phyloP scores from a whole-genome alignment of 495 filamentous ascomycete species.

The Filosporella fistucella region DNA sequence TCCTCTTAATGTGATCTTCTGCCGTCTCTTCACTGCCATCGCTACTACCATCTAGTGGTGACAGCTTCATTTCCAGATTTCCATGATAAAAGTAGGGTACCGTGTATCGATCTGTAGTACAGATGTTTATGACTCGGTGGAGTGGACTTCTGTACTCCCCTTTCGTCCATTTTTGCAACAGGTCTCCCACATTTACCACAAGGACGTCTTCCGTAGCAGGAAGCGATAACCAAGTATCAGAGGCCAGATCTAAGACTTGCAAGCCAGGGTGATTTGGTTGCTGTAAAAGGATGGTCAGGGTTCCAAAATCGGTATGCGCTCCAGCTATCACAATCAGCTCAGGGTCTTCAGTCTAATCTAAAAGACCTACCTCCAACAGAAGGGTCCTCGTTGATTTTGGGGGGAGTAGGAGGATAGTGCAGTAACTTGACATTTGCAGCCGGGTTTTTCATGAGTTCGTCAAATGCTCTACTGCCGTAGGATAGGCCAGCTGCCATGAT shows the following conservation, averaged over 20 bases:
- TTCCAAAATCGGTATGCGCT: constrained; percentile 49
- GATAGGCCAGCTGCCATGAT: constrained; percentile 35
- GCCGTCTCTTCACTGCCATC: constrained; percentile 20
- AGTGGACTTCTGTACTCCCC: constrained; percentile 40
- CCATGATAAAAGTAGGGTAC: constrained; percentile 46
- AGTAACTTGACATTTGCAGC: constrained; percentile 33
- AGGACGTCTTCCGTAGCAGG: constrained; percentile 40
- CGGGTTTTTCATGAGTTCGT: constrained; percentile 34
- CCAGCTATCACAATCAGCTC: constrained; percentile 29
- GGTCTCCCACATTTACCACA: constrained; percentile 51
- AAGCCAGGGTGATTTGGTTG: constrained; percentile 31
- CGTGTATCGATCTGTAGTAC: constrained; percentile 39
- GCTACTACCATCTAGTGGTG: constrained; percentile 29
- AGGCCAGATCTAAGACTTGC: constrained; percentile 36
- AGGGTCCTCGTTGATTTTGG: too few species aligned
- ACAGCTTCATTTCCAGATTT: constrained; percentile 28
- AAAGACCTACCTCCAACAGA: constrained; percentile 25
- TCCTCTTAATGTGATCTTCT: constrained; percentile 30
- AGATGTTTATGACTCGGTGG: constrained; percentile 45
- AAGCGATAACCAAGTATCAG: constrained; percentile 33
- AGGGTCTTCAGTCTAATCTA: too few species aligned
- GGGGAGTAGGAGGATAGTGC: constrained; percentile 42
- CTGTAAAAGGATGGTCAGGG: constrained; percentile 40
- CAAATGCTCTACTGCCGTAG: constrained; percentile 29
- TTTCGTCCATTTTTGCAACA: constrained; percentile 41